Evolutionary conservation across 441 rosid species (phyloP), one percentile per base, ranked within the genome.

Genomic region (Dalechampia spathulata): DNA sequence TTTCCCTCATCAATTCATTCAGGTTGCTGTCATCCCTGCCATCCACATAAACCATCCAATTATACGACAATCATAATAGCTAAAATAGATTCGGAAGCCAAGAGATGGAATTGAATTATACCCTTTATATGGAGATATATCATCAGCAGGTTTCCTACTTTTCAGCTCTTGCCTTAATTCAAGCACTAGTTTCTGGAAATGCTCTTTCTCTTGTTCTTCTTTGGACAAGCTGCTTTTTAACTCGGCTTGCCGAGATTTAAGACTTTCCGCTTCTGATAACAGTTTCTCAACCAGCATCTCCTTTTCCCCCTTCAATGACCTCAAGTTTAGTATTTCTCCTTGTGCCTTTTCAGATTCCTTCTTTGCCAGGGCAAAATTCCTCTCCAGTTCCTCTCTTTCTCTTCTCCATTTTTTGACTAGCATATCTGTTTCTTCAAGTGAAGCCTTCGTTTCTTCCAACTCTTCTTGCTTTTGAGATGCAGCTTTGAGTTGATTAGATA

Each of bases 121-220:
- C 80, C 79, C 75, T 44, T 74, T 70, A 72, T 46, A 57, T 34
- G 69, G 39, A 23, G 59, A 50, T 56, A 49, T 34, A 38, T 48
- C 42, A 40, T 53, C 54, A 32, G 71, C 66, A 53, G 21, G 78
- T 75, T 80, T 82, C 72, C 71, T 78, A 62, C 69, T 78, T 62
- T 64, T 66, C 6, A 83, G 64, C 52, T 82, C 83, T n/a, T 67
- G 75, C 65, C 71, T 81, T 58, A 85, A 64, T 38, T 70, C 69
- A 53, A 67, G 61, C 38, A 85, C 63, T 64, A 78, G 82, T 68
- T 82, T 72, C 58, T 66, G 75, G 69, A 81, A 71, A 32, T 55
- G 73, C 61, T 81, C 80, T 52, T 80, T 89, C 83, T 88, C 90
- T 57, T 52, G 47, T 66, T 83, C 75, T 72, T 82, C 88, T 68